A percentile compares a stretch with the other conserved stretches of the same genome.
Conservation (phyloP, 1,284 basidiomycete species). For the Ceraceosorus bombacis region DNA sequence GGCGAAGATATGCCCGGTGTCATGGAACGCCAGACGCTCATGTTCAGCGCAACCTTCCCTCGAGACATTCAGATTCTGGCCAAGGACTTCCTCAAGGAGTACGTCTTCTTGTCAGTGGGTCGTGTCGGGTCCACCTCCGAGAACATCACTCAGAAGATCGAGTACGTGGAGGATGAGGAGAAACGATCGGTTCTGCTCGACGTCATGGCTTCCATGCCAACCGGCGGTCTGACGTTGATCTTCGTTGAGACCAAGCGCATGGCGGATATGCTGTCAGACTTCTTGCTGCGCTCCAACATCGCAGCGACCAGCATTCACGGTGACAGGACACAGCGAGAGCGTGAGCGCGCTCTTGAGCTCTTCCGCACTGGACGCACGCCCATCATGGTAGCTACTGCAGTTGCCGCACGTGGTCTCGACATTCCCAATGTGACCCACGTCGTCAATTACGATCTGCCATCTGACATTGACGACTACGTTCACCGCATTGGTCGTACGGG, state of each 20-base stretch:
- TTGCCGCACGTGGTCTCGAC: conserved; percentile 96
- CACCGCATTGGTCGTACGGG: conserved; percentile 76
- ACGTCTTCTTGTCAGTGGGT: conserved; percentile 96
- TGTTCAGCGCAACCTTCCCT: conserved; percentile 99
- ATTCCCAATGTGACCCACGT: conserved; percentile 99
- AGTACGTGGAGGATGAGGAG: conserved; percentile 95
- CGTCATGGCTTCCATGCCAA: conserved; percentile 70
- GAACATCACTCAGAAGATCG: conserved; percentile 97
- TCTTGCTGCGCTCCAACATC: conserved; percentile 75
- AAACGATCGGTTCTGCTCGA: conserved; percentile 96
- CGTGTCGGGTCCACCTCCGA: conserved; percentile 97
- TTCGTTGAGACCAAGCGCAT: conserved; percentile 99
- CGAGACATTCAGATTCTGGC: conserved; percentile 97
- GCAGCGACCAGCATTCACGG: conserved; percentile 94
- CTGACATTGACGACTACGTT: conserved; percentile 75
- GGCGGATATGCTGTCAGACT: conserved; percentile 97
- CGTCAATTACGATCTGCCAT: conserved; percentile 96
- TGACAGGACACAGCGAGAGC: conserved; percentile 93
- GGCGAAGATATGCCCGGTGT: conserved; percentile 96
- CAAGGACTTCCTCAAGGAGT: conserved; percentile 71
- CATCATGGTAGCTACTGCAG: conserved; percentile 94
- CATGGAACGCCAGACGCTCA: conserved; percentile 89
- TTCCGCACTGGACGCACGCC: conserved; percentile 93
- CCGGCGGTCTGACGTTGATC: conserved; percentile 77
- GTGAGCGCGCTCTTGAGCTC: conserved; percentile 86